These are phyloP conservation scores for Eucalyptus regnans DNA, from an alignment of 345 rosid genomes.

Conservation along the genomic window DNA sequence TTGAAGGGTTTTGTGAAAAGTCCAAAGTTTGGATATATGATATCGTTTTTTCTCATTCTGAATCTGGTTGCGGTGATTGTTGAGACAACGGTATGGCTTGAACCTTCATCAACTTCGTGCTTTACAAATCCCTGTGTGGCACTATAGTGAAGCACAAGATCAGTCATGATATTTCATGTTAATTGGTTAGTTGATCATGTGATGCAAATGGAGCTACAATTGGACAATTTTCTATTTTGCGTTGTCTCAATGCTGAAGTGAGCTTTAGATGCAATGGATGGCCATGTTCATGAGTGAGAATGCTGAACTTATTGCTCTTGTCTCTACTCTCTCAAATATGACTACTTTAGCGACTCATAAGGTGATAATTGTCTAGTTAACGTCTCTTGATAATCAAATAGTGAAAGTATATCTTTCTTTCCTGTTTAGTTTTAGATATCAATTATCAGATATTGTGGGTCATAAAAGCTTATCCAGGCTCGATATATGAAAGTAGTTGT, in stretches of 20 bases:
- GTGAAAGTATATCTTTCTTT: background rate
- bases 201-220: background rate
- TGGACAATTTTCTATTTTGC: background rate
- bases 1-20: constrained; percentile 64
- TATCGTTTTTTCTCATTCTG: constrained; percentile 67
- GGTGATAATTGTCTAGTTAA: background rate
- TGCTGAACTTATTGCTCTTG: background rate
- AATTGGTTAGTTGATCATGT: background rate
- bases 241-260: background rate
- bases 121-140: background rate
- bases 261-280: background rate
- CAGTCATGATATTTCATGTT: background rate
- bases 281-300: background rate
- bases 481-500: background rate
- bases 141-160: background rate
- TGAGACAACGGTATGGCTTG: constrained; percentile 79
- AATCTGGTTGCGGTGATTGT: constrained; percentile 76
- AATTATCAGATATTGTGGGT: background rate
- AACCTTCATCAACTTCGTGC: background rate
- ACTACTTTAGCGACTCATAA: background rate
- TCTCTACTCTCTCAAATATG: background rate
- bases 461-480: background rate
- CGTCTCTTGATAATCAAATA: background rate
- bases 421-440: background rate
- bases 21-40: constrained; percentile 56